These are phyloP conservation scores for Nakaseomyces kungkrabaensis DNA, from an alignment of 1,139 yeast species.

Conservation along the genomic window DNA sequence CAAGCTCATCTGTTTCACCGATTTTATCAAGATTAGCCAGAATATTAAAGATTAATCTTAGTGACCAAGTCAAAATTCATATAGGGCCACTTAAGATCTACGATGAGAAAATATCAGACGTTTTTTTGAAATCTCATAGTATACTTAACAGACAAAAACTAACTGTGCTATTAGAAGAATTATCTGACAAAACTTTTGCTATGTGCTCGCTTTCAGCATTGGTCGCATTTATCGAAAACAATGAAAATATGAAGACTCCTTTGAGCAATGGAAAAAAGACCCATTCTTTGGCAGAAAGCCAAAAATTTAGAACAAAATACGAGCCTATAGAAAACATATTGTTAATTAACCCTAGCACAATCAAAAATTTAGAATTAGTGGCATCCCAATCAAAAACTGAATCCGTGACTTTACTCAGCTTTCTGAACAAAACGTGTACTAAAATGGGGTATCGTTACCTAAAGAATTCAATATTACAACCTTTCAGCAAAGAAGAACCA, in stretches of 20 bases:
- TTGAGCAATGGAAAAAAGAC: slow-evolving; percentile 1
- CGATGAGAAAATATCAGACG: slow-evolving; percentile 23
- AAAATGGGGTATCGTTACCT: slow-evolving; percentile 39
- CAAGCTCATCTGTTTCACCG: slow-evolving; percentile 25
- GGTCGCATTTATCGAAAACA: slow-evolving; percentile 19
- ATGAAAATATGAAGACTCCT: not conserved
- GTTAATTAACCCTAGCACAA: slow-evolving; percentile 35
- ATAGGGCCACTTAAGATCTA: slow-evolving; percentile 24
- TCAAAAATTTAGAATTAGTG: slow-evolving; percentile 32
- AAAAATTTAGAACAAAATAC: slow-evolving; percentile 31
- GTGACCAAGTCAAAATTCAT: slow-evolving; percentile 20
- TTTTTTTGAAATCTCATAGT: slow-evolving; percentile 12
- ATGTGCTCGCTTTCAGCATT: slow-evolving; percentile 33
- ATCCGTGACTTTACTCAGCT: slow-evolving; percentile 31
- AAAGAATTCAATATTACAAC: slow-evolving; percentile 36
- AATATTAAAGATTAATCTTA: slow-evolving; percentile 31
- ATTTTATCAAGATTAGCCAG: slow-evolving; percentile 30
- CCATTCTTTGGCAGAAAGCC: slow-evolving; percentile 11
- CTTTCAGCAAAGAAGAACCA: slow-evolving; percentile 33
- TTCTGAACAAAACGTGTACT: slow-evolving; percentile 34
- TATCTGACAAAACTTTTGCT: slow-evolving; percentile 25
- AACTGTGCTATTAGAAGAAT: slow-evolving; percentile 16
- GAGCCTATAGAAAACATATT: slow-evolving; percentile 35
- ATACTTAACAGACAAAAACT: slow-evolving; percentile 17
- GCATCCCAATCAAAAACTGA: slow-evolving; percentile 27